Conservation (phyloP, 2,329 filamentous ascomycete species). For the Cryphonectria parasitica region DNA sequence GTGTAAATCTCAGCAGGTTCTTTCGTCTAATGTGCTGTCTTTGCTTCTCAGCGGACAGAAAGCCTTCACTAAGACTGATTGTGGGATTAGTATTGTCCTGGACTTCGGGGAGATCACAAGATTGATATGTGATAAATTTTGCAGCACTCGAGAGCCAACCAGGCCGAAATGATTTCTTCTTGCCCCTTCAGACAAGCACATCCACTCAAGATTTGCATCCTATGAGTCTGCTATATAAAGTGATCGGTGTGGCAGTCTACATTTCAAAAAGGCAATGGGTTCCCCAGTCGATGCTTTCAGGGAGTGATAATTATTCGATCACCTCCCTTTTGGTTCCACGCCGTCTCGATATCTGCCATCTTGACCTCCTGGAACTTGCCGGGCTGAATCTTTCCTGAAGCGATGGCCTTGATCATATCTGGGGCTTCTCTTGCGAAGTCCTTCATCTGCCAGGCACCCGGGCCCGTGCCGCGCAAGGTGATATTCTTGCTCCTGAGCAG, state of each 20-base stretch:
- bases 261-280: not conserved
- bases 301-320: conserved; percentile 7
- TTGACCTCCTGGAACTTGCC: conserved; percentile 38
- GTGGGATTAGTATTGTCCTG: not conserved
- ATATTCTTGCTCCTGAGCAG: conserved; percentile 54
- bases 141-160: too few species aligned
- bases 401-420: conserved; percentile 38
- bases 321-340: conserved; percentile 11
- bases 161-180: too few species aligned
- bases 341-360: conserved; percentile 18
- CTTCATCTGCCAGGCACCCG: conserved; percentile 46
- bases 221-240: not conserved
- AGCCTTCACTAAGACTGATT: not conserved
- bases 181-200: too few species aligned
- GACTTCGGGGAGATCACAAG: not conserved
- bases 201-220: too few species aligned
- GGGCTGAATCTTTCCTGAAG: conserved; percentile 38
- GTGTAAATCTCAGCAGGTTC: not conserved
- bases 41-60: not conserved
- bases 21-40: not conserved
- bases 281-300: not conserved
- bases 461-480: conserved; percentile 50
- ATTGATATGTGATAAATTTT: too few species aligned
- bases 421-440: conserved; percentile 38
- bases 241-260: not conserved